phyloP scores from a whole-genome alignment of 352 stramenopile genomes.

The Pythium diclinum region DNA sequence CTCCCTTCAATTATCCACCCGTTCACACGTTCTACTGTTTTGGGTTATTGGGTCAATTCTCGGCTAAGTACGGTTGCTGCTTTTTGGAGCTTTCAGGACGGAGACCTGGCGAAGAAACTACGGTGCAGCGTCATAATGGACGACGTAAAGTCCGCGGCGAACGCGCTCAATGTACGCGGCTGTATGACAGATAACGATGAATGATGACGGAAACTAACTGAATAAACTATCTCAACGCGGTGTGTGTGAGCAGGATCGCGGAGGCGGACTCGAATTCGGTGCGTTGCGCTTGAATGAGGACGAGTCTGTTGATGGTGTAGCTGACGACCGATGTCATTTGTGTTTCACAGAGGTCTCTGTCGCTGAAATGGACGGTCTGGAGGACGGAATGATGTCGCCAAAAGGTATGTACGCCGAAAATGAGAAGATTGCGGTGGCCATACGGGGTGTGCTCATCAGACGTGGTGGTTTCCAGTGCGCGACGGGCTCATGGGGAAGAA shows the following conservation, averaged over 20 bases:
- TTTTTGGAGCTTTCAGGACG: not conserved
- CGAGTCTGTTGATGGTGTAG: not conserved
- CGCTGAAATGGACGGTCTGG: slow-evolving; percentile 62
- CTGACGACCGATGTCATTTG: not conserved
- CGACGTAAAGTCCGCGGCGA: slow-evolving; percentile 42
- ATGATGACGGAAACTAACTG: not conserved
- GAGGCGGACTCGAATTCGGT: slow-evolving; percentile 73
- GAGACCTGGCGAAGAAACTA: not conserved
- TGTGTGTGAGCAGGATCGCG: slow-evolving; percentile 44
- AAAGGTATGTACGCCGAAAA: slow-evolving; percentile 48
- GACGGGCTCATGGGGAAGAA: slow-evolving; percentile 65
- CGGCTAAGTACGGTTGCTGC: not conserved
- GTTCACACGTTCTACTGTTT: not conserved
- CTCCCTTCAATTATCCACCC: too few species aligned
- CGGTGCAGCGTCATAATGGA: slow-evolving; percentile 26
- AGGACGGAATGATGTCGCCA: slow-evolving; percentile 71
- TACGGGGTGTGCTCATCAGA: slow-evolving; percentile 1
- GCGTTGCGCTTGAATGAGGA: not conserved
- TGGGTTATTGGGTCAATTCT: not conserved
- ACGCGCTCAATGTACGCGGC: slow-evolving; percentile 40
- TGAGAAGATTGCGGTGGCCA: not conserved
- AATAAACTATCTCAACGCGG: not conserved
- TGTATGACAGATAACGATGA: not conserved
- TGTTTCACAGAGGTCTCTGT: slow-evolving; percentile 66
- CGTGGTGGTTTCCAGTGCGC: slow-evolving; percentile 28